Conservation (phyloP, 768 basidiomycete species). For the Lentinus tigrinus region DNA sequence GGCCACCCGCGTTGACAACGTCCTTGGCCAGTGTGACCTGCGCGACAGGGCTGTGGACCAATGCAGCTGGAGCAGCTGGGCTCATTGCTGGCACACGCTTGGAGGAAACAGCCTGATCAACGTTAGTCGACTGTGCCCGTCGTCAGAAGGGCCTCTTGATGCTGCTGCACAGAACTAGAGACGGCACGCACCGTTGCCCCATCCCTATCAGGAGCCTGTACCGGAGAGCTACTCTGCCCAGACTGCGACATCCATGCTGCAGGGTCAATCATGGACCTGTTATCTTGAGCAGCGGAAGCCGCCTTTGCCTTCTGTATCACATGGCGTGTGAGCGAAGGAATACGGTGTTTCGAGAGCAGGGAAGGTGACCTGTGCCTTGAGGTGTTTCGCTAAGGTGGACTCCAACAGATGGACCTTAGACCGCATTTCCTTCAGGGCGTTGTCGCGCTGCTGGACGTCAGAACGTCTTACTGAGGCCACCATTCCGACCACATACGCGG, state of each 20-base stretch:
- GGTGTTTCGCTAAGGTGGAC: constrained; percentile 28
- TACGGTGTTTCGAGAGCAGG: not conserved
- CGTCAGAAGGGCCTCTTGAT: not conserved
- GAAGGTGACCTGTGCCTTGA: constrained; percentile 25
- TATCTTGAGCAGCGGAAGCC: constrained; percentile 11
- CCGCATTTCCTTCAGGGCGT: constrained; percentile 29
- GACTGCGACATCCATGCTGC: constrained; percentile 25
- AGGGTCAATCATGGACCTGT: constrained; percentile 32
- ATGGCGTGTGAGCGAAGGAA: not conserved
- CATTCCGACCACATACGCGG: constrained; percentile 23
- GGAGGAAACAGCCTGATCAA: constrained; percentile 19
- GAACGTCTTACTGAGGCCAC: not conserved
- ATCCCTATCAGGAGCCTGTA: constrained; percentile 22
- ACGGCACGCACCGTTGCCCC: constrained; percentile 3
- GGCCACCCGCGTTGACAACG: not conserved
- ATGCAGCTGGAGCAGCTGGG: not conserved
- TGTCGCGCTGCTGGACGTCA: constrained; percentile 28
- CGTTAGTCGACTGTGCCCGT: constrained; percentile 20
- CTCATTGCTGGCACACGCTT: constrained; percentile 15
- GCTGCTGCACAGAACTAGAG: too few relatives aligned
- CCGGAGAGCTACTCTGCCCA: constrained; percentile 26
- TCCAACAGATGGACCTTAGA: constrained; percentile 30
- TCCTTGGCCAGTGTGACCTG: not conserved
- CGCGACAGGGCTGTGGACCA: not conserved
- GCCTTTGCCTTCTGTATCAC: constrained; percentile 16